phyloP scores from a whole-genome alignment of 345 rosid species.

The Murraya koenigii region DNA sequence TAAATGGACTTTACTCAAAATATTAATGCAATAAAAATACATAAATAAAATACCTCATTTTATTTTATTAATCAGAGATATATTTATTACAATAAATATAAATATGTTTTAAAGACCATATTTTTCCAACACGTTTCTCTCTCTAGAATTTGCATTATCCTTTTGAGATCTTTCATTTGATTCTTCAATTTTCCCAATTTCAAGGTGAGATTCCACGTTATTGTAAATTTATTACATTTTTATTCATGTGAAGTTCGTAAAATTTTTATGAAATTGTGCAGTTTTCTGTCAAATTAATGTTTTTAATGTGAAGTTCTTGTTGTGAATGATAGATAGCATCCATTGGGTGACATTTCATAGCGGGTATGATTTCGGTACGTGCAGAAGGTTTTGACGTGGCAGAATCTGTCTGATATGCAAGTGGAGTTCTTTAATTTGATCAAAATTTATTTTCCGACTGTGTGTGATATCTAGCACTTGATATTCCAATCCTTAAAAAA shows the following conservation, averaged over 20 bases:
- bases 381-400: conserved; percentile 77
- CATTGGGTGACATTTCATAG: conserved; percentile 95
- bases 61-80: no score
- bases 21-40: no score
- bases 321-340: conserved; percentile 67
- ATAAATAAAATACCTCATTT: no score
- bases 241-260: background rate
- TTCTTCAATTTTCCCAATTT: background rate
- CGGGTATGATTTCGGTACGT: conserved; percentile 84
- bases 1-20: no score
- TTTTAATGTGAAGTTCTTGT: conserved; percentile 31
- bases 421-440: conserved; percentile 61
- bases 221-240: background rate
- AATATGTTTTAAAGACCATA: no score
- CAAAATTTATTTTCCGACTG: conserved; percentile 60
- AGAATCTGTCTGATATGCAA: conserved; percentile 57
- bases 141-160: conserved; percentile 6
- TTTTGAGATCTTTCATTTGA: background rate
- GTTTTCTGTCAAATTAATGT: background rate
- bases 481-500: conserved; percentile 18
- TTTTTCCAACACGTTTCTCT: no score
- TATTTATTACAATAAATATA: no score
- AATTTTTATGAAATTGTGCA: background rate
- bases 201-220: conserved; percentile 7
- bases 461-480: conserved; percentile 80